phyloP scores from a whole-genome alignment of 768 basidiomycete species.

The Podaxis carcinomalis region DNA sequence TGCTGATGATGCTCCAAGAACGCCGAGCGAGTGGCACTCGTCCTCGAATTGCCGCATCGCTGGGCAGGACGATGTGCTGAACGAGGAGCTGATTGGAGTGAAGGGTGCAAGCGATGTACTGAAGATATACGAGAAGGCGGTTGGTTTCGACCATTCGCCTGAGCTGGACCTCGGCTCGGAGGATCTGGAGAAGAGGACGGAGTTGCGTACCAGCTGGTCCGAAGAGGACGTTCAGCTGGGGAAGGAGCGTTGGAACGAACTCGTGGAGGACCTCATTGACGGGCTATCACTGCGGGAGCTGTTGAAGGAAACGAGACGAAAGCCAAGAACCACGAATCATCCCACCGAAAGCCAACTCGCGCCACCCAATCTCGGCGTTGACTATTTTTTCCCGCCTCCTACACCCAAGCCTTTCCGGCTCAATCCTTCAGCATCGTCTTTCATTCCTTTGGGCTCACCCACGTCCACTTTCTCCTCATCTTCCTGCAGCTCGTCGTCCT shows the following conservation, averaged over 20 bases:
- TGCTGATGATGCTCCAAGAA: background rate
- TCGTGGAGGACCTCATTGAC: constrained; percentile 37
- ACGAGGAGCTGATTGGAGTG: constrained; percentile 36
- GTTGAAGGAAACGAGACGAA: background rate
- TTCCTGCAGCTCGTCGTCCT: background rate
- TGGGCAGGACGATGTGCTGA: constrained; percentile 28
- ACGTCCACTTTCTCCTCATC: constrained; percentile 17
- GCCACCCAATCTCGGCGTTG: constrained; percentile 15
- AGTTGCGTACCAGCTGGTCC: constrained; percentile 23
- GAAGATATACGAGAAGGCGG: constrained; percentile 34
- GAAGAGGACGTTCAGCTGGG: constrained; percentile 28
- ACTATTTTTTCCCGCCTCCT: constrained; percentile 44
- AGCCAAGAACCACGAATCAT: background rate
- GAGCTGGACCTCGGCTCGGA: constrained; percentile 16
- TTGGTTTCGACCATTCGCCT: constrained; percentile 33
- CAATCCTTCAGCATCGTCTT: constrained; percentile 42
- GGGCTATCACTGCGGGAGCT: background rate
- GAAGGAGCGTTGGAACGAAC: constrained; percentile 38
- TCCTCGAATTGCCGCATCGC: constrained; percentile 12
- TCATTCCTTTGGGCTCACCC: constrained; percentile 33
- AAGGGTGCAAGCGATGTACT: constrained; percentile 32
- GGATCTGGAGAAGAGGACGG: constrained; percentile 5
- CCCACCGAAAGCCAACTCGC: background rate
- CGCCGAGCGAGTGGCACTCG: constrained; percentile 4
- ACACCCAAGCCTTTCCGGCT: constrained; percentile 40